phyloP scores from a whole-genome alignment of 192 early-diverging fungal species.

The Dissophora ornata region DNA sequence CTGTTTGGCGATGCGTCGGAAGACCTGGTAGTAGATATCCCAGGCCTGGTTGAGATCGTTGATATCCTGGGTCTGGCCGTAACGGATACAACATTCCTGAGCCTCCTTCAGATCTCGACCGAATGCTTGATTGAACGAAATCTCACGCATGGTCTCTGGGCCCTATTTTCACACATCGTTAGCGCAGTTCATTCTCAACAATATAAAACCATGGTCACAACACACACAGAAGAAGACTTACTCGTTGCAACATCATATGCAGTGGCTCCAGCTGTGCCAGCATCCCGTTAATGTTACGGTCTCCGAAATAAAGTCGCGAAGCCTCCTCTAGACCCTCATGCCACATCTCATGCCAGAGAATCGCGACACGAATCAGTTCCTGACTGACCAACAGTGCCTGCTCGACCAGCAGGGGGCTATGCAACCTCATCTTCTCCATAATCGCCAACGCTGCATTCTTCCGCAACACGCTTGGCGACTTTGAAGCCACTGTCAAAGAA shows the following conservation, averaged over 20 bases:
- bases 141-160: slow-evolving; percentile 90
- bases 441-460: slow-evolving; percentile 85
- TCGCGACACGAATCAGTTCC: slow-evolving; percentile 96
- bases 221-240: slow-evolving; percentile 14
- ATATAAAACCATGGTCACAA: neutral
- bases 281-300: slow-evolving; percentile 89
- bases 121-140: slow-evolving; percentile 91
- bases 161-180: slow-evolving; percentile 58
- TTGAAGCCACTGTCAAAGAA: slow-evolving; percentile 94
- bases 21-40: slow-evolving; percentile 91
- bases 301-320: slow-evolving; percentile 79
- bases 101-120: slow-evolving; percentile 89
- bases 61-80: slow-evolving; percentile 76
- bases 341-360: slow-evolving; percentile 99
- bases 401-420: slow-evolving; percentile 87
- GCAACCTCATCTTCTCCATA: slow-evolving; percentile 90
- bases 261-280: slow-evolving; percentile 85
- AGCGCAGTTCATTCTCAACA: too few relatives aligned
- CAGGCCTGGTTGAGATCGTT: slow-evolving; percentile 93
- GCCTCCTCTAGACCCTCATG: slow-evolving; percentile 93
- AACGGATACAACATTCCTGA: slow-evolving; percentile 85
- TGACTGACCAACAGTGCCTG: slow-evolving; percentile 94
- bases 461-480: slow-evolving; percentile 81
- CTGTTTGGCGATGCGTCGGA: slow-evolving; percentile 83
- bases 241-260: slow-evolving; percentile 85